These are phyloP conservation scores for Gnaphalium uliginosum DNA, from an alignment of 129 eudicot genomes.

Conservation along the genomic window DNA sequence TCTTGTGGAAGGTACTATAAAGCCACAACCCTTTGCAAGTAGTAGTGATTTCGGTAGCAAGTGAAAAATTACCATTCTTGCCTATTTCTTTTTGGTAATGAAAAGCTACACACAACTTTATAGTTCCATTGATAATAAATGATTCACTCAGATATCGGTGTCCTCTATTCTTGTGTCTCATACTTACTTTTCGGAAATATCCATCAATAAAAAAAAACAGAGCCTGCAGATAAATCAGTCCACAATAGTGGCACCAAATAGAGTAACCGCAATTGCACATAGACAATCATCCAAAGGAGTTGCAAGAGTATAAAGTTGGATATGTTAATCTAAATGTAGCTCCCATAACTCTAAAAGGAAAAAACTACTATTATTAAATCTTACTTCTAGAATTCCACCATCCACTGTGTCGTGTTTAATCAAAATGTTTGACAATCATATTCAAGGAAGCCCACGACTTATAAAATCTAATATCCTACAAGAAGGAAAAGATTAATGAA, in stretches of 20 bases:
- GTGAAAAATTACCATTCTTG: not conserved
- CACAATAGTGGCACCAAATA: not conserved
- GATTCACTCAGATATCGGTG: not conserved
- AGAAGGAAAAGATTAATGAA: too few species aligned
- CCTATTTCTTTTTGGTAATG: not conserved
- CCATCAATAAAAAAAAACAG: too few species aligned
- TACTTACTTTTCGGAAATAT: too few species aligned
- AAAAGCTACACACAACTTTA: not conserved
- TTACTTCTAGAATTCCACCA: not conserved
- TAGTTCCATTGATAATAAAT: not conserved
- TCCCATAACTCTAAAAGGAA: too few species aligned
- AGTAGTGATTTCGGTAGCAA: not conserved
- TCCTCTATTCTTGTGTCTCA: too few species aligned
- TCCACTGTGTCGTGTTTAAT: too few species aligned
- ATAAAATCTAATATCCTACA: not conserved
- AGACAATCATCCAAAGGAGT: too few species aligned
- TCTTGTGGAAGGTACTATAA: not conserved
- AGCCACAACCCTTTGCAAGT: not conserved
- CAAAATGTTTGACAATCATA: not conserved
- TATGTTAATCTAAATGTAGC: too few species aligned
- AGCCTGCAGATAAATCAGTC: too few species aligned
- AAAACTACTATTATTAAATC: not conserved
- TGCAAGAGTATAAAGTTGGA: too few species aligned
- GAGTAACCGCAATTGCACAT: too few species aligned
- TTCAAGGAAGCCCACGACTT: not conserved